phyloP scores from a whole-genome alignment of 2,329 filamentous ascomycete species.

The Aureobasidium leucospermi region DNA sequence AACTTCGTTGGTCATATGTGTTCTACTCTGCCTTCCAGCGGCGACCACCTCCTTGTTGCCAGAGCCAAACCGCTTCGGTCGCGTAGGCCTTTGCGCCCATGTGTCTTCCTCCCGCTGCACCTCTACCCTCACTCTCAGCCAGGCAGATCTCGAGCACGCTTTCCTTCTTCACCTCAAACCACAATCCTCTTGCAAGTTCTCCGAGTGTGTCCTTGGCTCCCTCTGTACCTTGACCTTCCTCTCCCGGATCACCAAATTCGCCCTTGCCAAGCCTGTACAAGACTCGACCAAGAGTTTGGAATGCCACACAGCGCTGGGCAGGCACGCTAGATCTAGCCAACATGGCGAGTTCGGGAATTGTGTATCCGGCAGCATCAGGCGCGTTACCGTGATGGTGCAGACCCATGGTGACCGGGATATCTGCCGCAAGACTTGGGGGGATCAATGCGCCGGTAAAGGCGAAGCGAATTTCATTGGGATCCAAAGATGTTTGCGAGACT shows the following conservation, averaged over 20 bases:
- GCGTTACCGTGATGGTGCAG: conserved; percentile 91
- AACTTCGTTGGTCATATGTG: not conserved
- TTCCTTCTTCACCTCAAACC: conserved; percentile 70
- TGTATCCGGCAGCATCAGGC: conserved; percentile 91
- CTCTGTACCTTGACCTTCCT: conserved; percentile 24
- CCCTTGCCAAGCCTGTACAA: conserved; percentile 75
- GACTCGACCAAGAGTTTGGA: conserved; percentile 80
- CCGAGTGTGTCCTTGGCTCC: conserved; percentile 41
- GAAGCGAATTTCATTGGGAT: conserved; percentile 75
- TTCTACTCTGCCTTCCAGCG: conserved; percentile 45
- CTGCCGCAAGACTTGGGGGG: conserved; percentile 64
- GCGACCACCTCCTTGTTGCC: conserved; percentile 62
- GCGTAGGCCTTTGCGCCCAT: conserved; percentile 77
- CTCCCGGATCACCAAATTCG: conserved; percentile 52
- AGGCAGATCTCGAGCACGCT: conserved; percentile 69
- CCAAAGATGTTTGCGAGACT: conserved; percentile 63
- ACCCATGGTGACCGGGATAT: conserved; percentile 68
- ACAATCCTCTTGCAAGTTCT: conserved; percentile 64
- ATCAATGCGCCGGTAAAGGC: conserved; percentile 77
- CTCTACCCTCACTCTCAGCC: conserved; percentile 60
- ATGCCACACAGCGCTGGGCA: conserved; percentile 83
- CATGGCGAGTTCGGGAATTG: conserved; percentile 74
- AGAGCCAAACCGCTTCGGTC: conserved; percentile 82
- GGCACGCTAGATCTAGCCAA: conserved; percentile 75
- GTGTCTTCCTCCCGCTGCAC: conserved; percentile 54